phyloP scores from a whole-genome alignment of 306 rosid species.

The Pyrus communis region DNA sequence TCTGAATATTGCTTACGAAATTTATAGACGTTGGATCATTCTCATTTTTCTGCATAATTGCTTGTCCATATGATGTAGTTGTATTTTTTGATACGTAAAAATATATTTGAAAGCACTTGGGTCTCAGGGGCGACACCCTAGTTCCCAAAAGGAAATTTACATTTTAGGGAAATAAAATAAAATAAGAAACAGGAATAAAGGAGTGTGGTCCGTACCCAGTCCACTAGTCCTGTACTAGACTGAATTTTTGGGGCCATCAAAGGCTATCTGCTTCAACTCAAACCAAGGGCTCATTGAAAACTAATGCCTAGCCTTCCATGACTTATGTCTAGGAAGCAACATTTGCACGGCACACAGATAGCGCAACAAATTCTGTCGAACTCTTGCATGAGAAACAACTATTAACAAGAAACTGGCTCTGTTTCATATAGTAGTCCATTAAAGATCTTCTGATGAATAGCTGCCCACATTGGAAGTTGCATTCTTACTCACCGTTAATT shows the following conservation, averaged over 20 bases:
- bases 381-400: background rate
- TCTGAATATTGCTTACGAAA: background rate
- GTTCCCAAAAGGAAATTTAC: background rate
- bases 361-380: background rate
- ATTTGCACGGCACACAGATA: background rate
- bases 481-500: background rate
- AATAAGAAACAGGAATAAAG: background rate
- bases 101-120: background rate
- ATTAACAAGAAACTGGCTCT: background rate
- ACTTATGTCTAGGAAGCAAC: background rate
- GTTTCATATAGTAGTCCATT: background rate
- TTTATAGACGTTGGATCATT: background rate
- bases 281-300: background rate
- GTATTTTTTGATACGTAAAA: background rate
- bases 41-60: background rate
- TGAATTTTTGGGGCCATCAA: no score
- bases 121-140: background rate
- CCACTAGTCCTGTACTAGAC: no score
- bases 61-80: background rate
- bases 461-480: background rate
- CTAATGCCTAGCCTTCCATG: background rate
- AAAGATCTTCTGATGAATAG: background rate
- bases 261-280: background rate
- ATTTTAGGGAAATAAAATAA: no score
- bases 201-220: background rate